Evolutionary conservation across 2,329 filamentous ascomycete species (phyloP).

Genomic region (Verticillium isaacii): DNA sequence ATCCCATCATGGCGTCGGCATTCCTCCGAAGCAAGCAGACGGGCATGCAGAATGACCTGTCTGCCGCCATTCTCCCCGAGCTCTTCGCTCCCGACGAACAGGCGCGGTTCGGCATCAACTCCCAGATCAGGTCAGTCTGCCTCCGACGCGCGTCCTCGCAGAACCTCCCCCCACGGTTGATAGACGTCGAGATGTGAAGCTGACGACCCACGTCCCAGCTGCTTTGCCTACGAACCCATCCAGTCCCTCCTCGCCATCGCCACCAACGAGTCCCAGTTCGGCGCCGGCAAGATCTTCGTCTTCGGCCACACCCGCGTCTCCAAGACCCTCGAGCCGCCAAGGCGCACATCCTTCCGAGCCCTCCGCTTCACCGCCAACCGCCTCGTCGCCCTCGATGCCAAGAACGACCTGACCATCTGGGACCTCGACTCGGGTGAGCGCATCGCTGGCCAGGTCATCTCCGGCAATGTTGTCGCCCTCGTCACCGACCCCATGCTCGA

Average conservation of each 20-base stretch:
- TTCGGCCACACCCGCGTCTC: slow-evolving; percentile 79
- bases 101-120: slow-evolving; percentile 76
- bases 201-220: slow-evolving; percentile 41
- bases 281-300: slow-evolving; percentile 82
- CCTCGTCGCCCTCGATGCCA: slow-evolving; percentile 77
- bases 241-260: slow-evolving; percentile 91
- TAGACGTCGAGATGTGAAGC: background rate
- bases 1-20: slow-evolving; percentile 60
- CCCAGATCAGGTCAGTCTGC: slow-evolving; percentile 55
- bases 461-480: slow-evolving; percentile 69
- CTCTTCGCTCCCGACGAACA: slow-evolving; percentile 82
- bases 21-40: slow-evolving; percentile 91
- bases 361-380: slow-evolving; percentile 85
- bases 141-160: slow-evolving; percentile 10
- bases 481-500: slow-evolving; percentile 87
- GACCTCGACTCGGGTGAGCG: slow-evolving; percentile 67
- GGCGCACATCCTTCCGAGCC: slow-evolving; percentile 68
- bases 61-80: slow-evolving; percentile 70
- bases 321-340: slow-evolving; percentile 65
- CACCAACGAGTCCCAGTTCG: slow-evolving; percentile 82
- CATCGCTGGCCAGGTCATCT: slow-evolving; percentile 66
- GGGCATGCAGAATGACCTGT: slow-evolving; percentile 88
- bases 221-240: slow-evolving; percentile 85
- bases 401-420: slow-evolving; percentile 81
- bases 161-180: background rate